A percentile compares a stretch with the other conserved stretches of the same genome.
phyloP scores from a whole-genome alignment of 805 yeast species.

The Pichia californica region DNA sequence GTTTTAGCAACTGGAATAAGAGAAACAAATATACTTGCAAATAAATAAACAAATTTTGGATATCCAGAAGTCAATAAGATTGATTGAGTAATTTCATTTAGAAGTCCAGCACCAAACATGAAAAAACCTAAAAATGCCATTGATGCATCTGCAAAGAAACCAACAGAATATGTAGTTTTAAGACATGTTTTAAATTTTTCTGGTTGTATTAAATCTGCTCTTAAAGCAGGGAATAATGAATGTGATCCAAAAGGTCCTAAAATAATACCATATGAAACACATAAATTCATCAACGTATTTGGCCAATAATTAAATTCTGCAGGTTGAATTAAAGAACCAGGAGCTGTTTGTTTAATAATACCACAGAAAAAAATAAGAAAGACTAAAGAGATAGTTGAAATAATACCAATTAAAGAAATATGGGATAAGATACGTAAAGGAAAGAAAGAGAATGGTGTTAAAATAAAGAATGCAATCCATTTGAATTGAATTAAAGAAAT shows the following conservation, averaged over 20 bases:
- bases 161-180: slow-evolving; percentile 49
- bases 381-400: slow-evolving; percentile 47
- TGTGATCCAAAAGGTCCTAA: slow-evolving; percentile 84
- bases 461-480: slow-evolving; percentile 55
- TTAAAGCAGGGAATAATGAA: slow-evolving; percentile 73
- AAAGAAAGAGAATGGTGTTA: slow-evolving; percentile 73
- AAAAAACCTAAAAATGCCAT: slow-evolving; percentile 64
- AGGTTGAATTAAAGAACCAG: slow-evolving; percentile 50
- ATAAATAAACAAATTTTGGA: slow-evolving; percentile 50
- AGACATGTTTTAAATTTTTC: slow-evolving; percentile 47
- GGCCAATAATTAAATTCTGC: slow-evolving; percentile 41
- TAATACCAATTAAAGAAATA: slow-evolving; percentile 50
- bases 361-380: slow-evolving; percentile 44
- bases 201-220: slow-evolving; percentile 71
- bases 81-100: slow-evolving; percentile 74
- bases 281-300: slow-evolving; percentile 30
- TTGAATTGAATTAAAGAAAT: slow-evolving; percentile 54
- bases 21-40: slow-evolving; percentile 65
- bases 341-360: slow-evolving; percentile 32
- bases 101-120: slow-evolving; percentile 69
- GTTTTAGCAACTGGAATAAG: slow-evolving; percentile 80
- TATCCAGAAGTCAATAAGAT: slow-evolving; percentile 61
- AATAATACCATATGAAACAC: slow-evolving; percentile 54
- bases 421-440: slow-evolving; percentile 50
- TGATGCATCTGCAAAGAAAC: slow-evolving; percentile 50